Evolutionary conservation across 2,329 filamentous ascomycete species (phyloP), one percentile per base, ranked within the genome.

Genomic region (Ceratocystis variospora): DNA sequence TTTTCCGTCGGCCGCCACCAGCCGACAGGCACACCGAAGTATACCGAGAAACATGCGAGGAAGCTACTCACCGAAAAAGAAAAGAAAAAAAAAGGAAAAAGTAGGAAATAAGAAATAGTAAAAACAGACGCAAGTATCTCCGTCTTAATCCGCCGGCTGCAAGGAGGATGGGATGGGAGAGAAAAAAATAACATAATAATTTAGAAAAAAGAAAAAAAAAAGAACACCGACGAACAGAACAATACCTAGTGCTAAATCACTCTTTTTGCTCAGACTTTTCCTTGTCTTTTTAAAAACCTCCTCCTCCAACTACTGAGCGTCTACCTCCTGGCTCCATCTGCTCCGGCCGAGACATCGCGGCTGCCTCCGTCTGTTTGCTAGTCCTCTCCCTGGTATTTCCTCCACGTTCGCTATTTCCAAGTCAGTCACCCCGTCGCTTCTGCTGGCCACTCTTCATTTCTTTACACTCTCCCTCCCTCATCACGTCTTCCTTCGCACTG

Each of bases 121-220:
- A 48, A 10, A 48, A 37, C 3, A 37, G 7, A 41, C 37, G 8
- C 8, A 41, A 41, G 37, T 15, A 41, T 41, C 53, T 61, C 64
- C 64, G 55, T 61, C 64, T 65, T 65, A 65, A 65, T 62, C 64
- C 64, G 64, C 64, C 64, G 64, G 64, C 45, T 15, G 37, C 37
- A 41, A 41, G 37, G 37, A 41, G 12, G 37, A 10, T 15, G 12
- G 37, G 37, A 41, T 41, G 12, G 12, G 12, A n/a, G 37, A 41
- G 37, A 10, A 1, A 37, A 37, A 37, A 37, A 41, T 12, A 12
- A 37, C 10, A 37, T 12, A 37, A 28, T 28, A 28, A 28, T 4
- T 28, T 28, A 4, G 3, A 28, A 2, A 28, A 28, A 37, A 37
- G 22, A 22, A 37, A 37, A 3, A 37, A 37, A 10, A 37, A 37